These are phyloP conservation scores for Fusarium agapanthi DNA, from an alignment of 2,329 filamentous ascomycete genomes.

Conservation along the genomic window DNA sequence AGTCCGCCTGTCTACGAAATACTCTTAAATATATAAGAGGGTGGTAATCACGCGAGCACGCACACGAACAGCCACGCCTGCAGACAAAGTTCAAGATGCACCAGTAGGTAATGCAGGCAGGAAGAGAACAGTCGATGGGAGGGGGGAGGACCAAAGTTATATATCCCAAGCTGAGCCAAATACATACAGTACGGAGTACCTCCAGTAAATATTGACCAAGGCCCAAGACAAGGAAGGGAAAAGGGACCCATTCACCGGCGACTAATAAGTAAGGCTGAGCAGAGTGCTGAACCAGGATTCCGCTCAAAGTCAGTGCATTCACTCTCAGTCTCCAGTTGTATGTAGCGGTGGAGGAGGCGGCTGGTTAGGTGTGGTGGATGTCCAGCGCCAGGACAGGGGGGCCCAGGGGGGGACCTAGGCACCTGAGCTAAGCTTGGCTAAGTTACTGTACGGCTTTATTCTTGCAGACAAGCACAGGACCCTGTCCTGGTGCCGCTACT, in stretches of 20 bases:
- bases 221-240: conserved; percentile 32
- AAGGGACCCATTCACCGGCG: conserved; percentile 27
- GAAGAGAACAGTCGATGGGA: conserved; percentile 9
- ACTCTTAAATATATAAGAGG: conserved; percentile 21
- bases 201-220: conserved; percentile 34
- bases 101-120: conserved; percentile 18
- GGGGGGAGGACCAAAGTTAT: conserved; percentile 37
- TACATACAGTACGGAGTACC: conserved; percentile 13
- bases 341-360: conserved; percentile 35
- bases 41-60: conserved; percentile 41
- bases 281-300: conserved; percentile 35
- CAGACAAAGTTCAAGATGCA: conserved; percentile 26
- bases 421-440: conserved; percentile 29
- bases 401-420: conserved; percentile 27
- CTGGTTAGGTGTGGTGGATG: conserved; percentile 39
- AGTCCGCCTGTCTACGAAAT: conserved; percentile 36
- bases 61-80: conserved; percentile 34
- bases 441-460: conserved; percentile 33
- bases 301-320: conserved; percentile 19
- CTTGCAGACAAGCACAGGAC: conserved; percentile 35
- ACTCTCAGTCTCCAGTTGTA: conserved; percentile 6
- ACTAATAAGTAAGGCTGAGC: conserved; percentile 45
- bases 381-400: conserved; percentile 31
- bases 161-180: conserved; percentile 33
- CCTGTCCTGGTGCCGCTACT: conserved; percentile 9